Base-by-base conservation (phyloP, 2,329 filamentous ascomycete genomes). In the Microascus cirrosus region DNA sequence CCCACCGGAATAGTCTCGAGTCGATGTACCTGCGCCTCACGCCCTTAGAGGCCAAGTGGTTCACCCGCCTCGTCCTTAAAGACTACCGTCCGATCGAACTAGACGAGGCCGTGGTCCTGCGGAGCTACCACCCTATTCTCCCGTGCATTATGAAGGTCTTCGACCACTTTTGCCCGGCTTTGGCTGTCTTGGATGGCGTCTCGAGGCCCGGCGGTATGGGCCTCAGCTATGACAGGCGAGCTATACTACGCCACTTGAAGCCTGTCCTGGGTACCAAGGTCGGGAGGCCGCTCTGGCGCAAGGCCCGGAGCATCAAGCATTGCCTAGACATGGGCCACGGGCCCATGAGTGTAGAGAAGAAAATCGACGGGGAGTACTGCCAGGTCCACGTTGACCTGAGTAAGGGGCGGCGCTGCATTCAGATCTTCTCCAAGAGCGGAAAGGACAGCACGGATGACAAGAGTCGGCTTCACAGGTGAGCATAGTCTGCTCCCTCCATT, bases 371-470 rank as follows among this genome's bases (percentile, higher is more conserved):
- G 13, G 91, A 96, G 69, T 96, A 94, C 63, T 95, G 89, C 63
- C 91, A 96, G 68, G 83, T 96, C 34, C 91, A 96, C 65, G 74
- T 96, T 45, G 84, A 95, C 65, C 72, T 89, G 7, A 73, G 74
- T 10, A 82, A 80, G 55, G 72, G 73, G 18, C 67, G 59, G 1
- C 66, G 78, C 1, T 80, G 77, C 54, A 83, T 95, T 32, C 85
- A 87, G 61, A 93, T 96, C 34, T 96, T 94, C 67, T 95, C 90
- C 11, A 96, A 96, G 68, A 94, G 90, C 65, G 90, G 91, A 59
- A 95, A 94, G 67, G 89, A 96, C 63, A 93, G 90, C 52, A 96
- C 90, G 0, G 67, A 73, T 56, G 91, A 95, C 68, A 81, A 87
- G 36, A 63, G 69, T 12, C 75, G 74, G 1, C 69, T 95, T 24